Conservation (phyloP, 495 filamentous ascomycete genomes). For the Talaromyces proteolyticus region DNA sequence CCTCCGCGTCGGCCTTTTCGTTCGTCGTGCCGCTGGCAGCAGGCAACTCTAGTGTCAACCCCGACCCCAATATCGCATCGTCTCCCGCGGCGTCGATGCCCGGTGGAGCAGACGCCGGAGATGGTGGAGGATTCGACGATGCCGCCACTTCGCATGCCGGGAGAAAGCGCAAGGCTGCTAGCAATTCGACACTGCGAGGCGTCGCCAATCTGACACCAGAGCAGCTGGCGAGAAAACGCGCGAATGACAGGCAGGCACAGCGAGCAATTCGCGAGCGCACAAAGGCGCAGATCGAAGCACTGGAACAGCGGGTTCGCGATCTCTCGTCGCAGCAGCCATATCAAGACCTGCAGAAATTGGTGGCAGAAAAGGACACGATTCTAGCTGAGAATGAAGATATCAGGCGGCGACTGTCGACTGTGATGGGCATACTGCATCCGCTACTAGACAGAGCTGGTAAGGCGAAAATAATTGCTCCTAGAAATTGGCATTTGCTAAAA, state of each 20-base stretch:
- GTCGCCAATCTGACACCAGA: constrained; percentile 69
- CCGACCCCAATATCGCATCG: constrained; percentile 28
- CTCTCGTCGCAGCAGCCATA: constrained; percentile 73
- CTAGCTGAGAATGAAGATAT: constrained; percentile 68
- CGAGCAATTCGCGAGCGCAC: constrained; percentile 78
- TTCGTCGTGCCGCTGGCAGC: constrained; percentile 2
- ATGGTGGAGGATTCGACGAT: constrained; percentile 14
- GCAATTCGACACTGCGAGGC: constrained; percentile 53
- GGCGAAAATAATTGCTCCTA: background rate
- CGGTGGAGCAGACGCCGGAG: constrained; percentile 16
- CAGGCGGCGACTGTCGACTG: constrained; percentile 50
- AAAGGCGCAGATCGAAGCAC: constrained; percentile 69
- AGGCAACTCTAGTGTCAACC: constrained; percentile 12
- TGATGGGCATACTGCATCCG: constrained; percentile 62
- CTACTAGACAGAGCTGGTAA: constrained; percentile 26
- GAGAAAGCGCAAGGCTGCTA: constrained; percentile 43
- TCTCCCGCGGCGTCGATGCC: constrained; percentile 23
- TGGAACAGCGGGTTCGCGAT: constrained; percentile 67
- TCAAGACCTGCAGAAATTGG: constrained; percentile 65
- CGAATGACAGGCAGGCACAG: constrained; percentile 86
- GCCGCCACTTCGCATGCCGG: constrained; percentile 21
- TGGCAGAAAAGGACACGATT: constrained; percentile 63
- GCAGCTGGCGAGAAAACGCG: constrained; percentile 72
- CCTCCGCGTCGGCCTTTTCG: background rate
- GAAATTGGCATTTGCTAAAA: background rate